Conservation (phyloP, 257 asterid species). For the Rubia yunnanensis region DNA sequence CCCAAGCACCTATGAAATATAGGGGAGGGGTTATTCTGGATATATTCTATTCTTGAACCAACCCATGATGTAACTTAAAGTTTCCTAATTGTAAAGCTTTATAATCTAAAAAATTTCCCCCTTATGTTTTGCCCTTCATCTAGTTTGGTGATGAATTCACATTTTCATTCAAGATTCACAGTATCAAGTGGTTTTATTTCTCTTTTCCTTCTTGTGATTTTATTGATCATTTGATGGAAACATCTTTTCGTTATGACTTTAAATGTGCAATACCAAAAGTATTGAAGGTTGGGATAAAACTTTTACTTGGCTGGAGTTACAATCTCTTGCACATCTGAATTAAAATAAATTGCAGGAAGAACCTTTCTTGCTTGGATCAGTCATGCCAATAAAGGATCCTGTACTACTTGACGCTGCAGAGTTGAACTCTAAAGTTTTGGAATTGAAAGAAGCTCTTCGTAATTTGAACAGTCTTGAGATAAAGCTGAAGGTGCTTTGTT, state of each 20-base stretch:
- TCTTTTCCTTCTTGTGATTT: neutral
- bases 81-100: neutral
- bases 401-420: constrained; percentile 25
- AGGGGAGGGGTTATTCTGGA: neutral
- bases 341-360: constrained; percentile 42
- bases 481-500: constrained; percentile 59
- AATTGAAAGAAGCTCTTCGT: constrained; percentile 50
- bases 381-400: constrained; percentile 45
- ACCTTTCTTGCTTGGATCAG: constrained; percentile 65
- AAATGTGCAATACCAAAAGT: neutral
- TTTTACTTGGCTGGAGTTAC: neutral
- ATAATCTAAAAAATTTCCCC: neutral
- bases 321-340: constrained; percentile 16
- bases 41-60: neutral
- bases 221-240: neutral
- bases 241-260: neutral
- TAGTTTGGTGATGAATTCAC: neutral
- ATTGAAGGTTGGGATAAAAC: neutral
- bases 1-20: neutral
- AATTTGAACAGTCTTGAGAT: constrained; percentile 67
- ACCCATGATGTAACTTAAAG: no score
- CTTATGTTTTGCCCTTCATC: neutral
- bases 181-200: neutral
- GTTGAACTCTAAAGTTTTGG: constrained; percentile 30
- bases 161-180: neutral